Evolutionary conservation across 345 rosid species (phyloP), one percentile per base, ranked within the genome.

Genomic region (Populus pruinosa): DNA sequence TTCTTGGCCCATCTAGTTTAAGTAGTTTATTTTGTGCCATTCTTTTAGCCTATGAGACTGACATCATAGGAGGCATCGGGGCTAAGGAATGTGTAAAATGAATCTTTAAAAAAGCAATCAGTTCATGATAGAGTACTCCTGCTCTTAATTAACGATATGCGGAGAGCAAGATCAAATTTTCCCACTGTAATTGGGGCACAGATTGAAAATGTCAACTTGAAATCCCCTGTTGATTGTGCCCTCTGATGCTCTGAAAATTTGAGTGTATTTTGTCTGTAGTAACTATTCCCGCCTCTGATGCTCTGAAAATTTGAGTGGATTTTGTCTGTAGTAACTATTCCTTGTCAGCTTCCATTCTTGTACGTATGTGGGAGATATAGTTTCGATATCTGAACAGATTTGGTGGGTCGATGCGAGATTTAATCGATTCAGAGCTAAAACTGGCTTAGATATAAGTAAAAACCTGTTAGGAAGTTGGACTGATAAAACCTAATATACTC

Each of bases 131-230:
- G 3, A 33, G 11, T 5, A 1, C 8, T 53, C 3, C 2, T 21
- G 36, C 5, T 25, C 27, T 25, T 25, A 25, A 25, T 25, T 25
- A 43, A 84, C 87, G 63, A 77, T 90, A 8, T 89, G 92, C 92
- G 90, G 90, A 79, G 90, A 89, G 71, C 74, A 86, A 56, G 92
- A 90, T 82, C 89, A 87, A 62, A 87, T 89, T 36, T 90, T 90
- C 41, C 92, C 92, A 13, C 0, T 88, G 73, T 91, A 90, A 73
- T 21, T 90, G 14, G 92, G 88, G 23, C 63, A 87, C 78, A 86
- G 91, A 79, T 81, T 91, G 14, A 72, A 82, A 78, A 84, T 90
- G 91, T 88, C 27, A 6, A 12, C 20, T 16, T 14, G 20, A 13
- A 63, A 44, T 36, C 36, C 68, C 8, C 8, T 4, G 1, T 55